These are phyloP conservation scores for Pleurotus citrinopileatus DNA, from an alignment of 768 basidiomycete genomes.

Conservation along the genomic window DNA sequence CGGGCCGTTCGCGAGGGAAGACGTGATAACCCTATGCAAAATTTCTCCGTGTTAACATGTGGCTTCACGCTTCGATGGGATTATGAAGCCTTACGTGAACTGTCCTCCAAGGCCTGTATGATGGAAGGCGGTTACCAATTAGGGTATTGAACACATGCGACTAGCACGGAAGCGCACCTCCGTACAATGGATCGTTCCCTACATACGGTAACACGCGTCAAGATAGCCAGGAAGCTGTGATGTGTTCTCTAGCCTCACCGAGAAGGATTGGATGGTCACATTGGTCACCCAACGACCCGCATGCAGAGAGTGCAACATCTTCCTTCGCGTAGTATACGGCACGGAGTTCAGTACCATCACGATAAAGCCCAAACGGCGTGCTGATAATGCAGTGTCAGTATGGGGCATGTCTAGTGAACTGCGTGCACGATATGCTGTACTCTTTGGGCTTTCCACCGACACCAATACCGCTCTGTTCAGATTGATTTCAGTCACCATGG, in stretches of 20 bases:
- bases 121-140: background rate
- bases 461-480: constrained; percentile 65
- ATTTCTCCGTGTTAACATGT: constrained; percentile 3
- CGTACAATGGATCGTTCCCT: constrained; percentile 81
- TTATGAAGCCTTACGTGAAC: constrained; percentile 56
- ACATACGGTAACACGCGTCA: background rate
- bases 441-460: constrained; percentile 66
- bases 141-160: background rate
- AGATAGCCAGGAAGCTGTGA: background rate
- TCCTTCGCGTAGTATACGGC: constrained; percentile 70
- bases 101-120: constrained; percentile 66
- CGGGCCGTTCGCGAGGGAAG: constrained; percentile 70
- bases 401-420: too few species aligned
- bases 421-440: too few species aligned
- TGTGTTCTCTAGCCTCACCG: constrained; percentile 36
- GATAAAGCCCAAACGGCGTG: constrained; percentile 73
- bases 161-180: constrained; percentile 43
- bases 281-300: constrained; percentile 54
- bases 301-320: constrained; percentile 66
- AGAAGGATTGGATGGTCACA: constrained; percentile 78
- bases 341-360: constrained; percentile 74
- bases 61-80: background rate
- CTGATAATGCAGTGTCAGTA: constrained; percentile 29
- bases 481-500: background rate
- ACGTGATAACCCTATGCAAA: constrained; percentile 61